phyloP scores from a whole-genome alignment of 2,329 filamentous ascomycete genomes.

The Rhexocercosporidium sp. region DNA sequence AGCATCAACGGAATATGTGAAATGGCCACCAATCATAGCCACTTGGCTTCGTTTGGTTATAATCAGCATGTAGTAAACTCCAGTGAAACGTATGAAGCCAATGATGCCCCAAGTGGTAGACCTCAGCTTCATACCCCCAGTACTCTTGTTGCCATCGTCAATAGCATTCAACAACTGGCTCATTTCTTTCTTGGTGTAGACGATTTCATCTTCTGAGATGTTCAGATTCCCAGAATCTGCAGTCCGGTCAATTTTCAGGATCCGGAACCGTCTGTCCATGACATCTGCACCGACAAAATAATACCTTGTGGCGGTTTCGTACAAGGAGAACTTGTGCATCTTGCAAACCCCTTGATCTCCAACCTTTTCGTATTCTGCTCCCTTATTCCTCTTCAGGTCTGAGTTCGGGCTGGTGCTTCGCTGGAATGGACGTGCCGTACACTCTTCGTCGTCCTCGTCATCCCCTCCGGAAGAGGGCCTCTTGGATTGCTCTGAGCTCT shows the following conservation, averaged over 20 bases:
- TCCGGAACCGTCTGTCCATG: slow-evolving; percentile 84
- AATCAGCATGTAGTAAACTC: slow-evolving; percentile 94
- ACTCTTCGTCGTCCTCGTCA: slow-evolving; percentile 63
- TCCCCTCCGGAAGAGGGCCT: slow-evolving; percentile 28
- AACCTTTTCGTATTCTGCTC: slow-evolving; percentile 41
- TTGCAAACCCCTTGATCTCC: slow-evolving; percentile 54
- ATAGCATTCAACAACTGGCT: slow-evolving; percentile 91
- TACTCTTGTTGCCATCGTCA: slow-evolving; percentile 90
- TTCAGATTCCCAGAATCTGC: slow-evolving; percentile 78
- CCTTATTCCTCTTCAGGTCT: slow-evolving; percentile 39
- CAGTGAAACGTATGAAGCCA: slow-evolving; percentile 95
- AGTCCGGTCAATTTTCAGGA: slow-evolving; percentile 93
- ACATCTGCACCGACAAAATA: slow-evolving; percentile 95
- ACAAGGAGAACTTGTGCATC: slow-evolving; percentile 98
- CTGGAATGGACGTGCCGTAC: slow-evolving; percentile 60
- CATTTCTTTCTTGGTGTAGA: slow-evolving; percentile 93
- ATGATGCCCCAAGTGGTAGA: slow-evolving; percentile 93
- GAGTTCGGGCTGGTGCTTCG: slow-evolving; percentile 55
- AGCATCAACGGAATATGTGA: slow-evolving; percentile 92
- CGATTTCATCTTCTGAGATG: slow-evolving; percentile 91
- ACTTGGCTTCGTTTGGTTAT: slow-evolving; percentile 97
- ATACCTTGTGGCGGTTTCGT: slow-evolving; percentile 91
- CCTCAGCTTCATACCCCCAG: slow-evolving; percentile 86
- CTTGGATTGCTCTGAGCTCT: slow-evolving; percentile 28
- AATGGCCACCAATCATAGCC: slow-evolving; percentile 94